These are phyloP conservation scores for Boletus sp. DNA, from an alignment of 1,284 basidiomycete species.

Conservation along the genomic window DNA sequence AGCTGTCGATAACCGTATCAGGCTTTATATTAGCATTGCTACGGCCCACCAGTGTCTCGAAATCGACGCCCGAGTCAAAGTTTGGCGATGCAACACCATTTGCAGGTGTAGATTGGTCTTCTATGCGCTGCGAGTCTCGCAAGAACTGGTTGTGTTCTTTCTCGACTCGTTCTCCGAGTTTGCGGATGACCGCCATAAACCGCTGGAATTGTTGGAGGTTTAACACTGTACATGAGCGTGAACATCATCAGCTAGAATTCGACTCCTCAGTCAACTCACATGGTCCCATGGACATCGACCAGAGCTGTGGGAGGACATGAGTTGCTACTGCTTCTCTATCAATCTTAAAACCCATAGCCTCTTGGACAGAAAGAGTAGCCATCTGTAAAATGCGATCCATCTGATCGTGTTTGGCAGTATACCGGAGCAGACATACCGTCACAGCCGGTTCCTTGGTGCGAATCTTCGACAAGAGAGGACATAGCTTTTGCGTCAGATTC, in stretches of 20 bases:
- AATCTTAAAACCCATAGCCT: constrained; percentile 94
- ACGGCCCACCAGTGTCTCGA: constrained; percentile 70
- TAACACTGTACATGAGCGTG: constrained; percentile 52
- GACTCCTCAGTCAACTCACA: constrained; percentile 44
- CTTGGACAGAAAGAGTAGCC: constrained; percentile 91
- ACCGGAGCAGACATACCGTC: constrained; percentile 52
- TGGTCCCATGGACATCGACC: constrained; percentile 97
- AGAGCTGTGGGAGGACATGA: constrained; percentile 88
- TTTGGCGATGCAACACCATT: constrained; percentile 34
- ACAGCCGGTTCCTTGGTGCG: constrained; percentile 93
- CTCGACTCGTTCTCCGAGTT: constrained; percentile 76
- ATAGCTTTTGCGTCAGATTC: constrained; percentile 91
- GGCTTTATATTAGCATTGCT: constrained; percentile 46
- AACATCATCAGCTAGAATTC: neutral
- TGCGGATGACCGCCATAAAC: constrained; percentile 80
- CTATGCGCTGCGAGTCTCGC: constrained; percentile 77
- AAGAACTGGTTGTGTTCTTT: constrained; percentile 82
- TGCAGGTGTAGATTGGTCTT: constrained; percentile 61
- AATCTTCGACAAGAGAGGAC: constrained; percentile 90
- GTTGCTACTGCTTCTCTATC: constrained; percentile 94
- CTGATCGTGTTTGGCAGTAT: neutral
- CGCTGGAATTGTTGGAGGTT: constrained; percentile 89
- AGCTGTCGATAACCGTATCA: constrained; percentile 40
- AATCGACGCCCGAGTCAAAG: constrained; percentile 50
- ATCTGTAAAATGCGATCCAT: constrained; percentile 46